These are phyloP conservation scores for Coemansia sp. DNA, from an alignment of 192 early-diverging fungal genomes.

Conservation along the genomic window DNA sequence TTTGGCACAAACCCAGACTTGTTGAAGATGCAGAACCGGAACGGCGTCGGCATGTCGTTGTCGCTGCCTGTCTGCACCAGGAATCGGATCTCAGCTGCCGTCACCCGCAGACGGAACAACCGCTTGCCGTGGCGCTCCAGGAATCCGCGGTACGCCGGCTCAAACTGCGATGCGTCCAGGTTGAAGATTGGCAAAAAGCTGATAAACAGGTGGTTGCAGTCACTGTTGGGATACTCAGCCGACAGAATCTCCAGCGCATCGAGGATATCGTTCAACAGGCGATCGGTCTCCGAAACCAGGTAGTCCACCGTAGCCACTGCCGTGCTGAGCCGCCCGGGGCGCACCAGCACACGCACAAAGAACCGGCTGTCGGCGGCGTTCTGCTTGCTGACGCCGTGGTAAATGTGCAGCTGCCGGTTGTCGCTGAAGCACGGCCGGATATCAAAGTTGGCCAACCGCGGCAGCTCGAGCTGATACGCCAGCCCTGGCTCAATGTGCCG, in stretches of 20 bases:
- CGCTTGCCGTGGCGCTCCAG: constrained; percentile 92
- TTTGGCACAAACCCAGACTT: constrained; percentile 90
- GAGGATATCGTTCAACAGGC: constrained; percentile 89
- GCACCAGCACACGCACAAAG: constrained; percentile 96
- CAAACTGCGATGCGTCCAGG: constrained; percentile 80
- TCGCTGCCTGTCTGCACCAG: constrained; percentile 71
- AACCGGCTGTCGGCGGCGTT: constrained; percentile 93
- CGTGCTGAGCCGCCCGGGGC: constrained; percentile 81
- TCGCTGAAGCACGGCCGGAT: constrained; percentile 93
- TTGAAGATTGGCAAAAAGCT: constrained; percentile 97
- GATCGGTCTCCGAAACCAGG: constrained; percentile 91
- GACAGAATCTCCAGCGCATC: constrained; percentile 94
- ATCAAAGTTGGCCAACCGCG: constrained; percentile 89
- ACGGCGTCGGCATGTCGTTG: constrained; percentile 67
- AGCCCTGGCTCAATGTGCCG: constrained; percentile 98
- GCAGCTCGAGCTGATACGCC: constrained; percentile 95
- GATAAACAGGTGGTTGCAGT: constrained; percentile 99
- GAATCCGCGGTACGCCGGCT: constrained; percentile 81
- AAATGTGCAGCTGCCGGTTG: constrained; percentile 94
- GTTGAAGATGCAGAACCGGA: constrained; percentile 90
- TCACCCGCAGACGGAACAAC: constrained; percentile 91
- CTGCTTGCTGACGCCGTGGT: constrained; percentile 92
- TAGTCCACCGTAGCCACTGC: constrained; percentile 88
- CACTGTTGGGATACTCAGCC: constrained; percentile 87
- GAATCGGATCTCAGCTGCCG: constrained; percentile 96